Evolutionary conservation across 768 basidiomycete species (phyloP).

Genomic region (Gyrodon lividus): DNA sequence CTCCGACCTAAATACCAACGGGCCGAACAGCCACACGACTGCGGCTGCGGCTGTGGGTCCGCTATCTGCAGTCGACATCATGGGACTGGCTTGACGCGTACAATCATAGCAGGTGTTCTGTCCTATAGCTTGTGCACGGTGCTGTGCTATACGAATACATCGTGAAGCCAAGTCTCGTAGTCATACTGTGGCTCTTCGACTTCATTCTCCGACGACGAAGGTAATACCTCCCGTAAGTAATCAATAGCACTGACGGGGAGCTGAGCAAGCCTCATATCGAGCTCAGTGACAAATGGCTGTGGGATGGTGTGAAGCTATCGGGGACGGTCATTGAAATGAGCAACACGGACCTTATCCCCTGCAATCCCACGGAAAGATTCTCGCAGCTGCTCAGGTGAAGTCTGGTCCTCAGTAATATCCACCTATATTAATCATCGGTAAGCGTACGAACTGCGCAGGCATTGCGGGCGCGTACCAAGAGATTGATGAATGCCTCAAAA

Average conservation of each 20-base stretch:
- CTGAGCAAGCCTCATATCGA: constrained; percentile 84
- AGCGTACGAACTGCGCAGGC: background rate
- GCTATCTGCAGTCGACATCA: too few relatives aligned
- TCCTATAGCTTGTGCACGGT: background rate
- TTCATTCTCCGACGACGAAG: constrained; percentile 46
- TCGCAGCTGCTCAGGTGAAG: constrained; percentile 86
- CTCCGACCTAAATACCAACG: background rate
- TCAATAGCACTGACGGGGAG: constrained; percentile 73
- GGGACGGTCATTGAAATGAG: background rate
- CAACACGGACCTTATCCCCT: constrained; percentile 68
- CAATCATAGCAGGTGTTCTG: background rate
- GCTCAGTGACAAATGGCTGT: constrained; percentile 89
- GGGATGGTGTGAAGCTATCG: constrained; percentile 7
- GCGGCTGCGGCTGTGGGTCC: too few relatives aligned
- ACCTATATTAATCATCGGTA: constrained; percentile 50
- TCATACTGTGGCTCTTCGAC: constrained; percentile 70
- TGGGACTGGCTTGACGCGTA: too few relatives aligned
- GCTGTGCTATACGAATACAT: constrained; percentile 61
- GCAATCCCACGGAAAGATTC: constrained; percentile 94
- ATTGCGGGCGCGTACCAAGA: constrained; percentile 57
- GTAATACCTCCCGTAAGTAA: constrained; percentile 84
- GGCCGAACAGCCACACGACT: too few relatives aligned
- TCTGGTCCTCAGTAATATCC: constrained; percentile 94
- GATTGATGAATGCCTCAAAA: constrained; percentile 92
- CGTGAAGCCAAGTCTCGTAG: constrained; percentile 79